These are phyloP conservation scores for Blastobotrys parvus DNA, from an alignment of 805 yeast species.

Conservation along the genomic window DNA sequence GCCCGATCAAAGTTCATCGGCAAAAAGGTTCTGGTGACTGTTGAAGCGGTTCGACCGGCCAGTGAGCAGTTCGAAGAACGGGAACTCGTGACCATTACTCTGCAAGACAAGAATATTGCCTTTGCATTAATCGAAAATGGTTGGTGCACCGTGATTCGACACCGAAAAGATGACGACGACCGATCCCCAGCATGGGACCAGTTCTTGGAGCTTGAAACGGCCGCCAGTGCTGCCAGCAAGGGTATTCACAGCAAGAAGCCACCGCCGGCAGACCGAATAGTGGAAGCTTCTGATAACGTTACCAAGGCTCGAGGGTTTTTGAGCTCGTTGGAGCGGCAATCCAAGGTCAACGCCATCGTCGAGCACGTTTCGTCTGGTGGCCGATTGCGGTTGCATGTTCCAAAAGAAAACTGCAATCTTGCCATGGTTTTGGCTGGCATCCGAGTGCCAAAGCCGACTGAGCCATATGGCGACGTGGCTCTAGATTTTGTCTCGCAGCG, in stretches of 20 bases:
- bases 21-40: conserved; percentile 49
- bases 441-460: conserved; percentile 33
- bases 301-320: conserved; percentile 68
- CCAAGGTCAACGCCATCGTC: conserved; percentile 57
- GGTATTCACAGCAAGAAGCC: conserved; percentile 56
- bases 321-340: conserved; percentile 59
- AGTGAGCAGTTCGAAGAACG: conserved; percentile 57
- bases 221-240: conserved; percentile 44
- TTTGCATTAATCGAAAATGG: conserved; percentile 56
- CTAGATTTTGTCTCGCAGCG: conserved; percentile 44
- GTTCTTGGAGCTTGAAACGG: conserved; percentile 58
- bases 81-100: conserved; percentile 51
- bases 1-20: conserved; percentile 64
- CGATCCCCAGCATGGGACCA: conserved; percentile 72
- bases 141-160: conserved; percentile 68
- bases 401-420: conserved; percentile 62
- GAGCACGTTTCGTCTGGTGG: conserved; percentile 65
- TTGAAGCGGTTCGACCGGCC: conserved; percentile 58
- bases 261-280: conserved; percentile 50
- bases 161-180: conserved; percentile 63
- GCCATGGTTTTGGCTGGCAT: conserved; percentile 73
- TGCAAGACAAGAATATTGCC: conserved; percentile 52
- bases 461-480: conserved; percentile 40
- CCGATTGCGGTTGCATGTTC: conserved; percentile 56
- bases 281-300: conserved; percentile 72